Evolutionary conservation across 768 basidiomycete genomes (phyloP).

Genomic region (Cystobasidium tubakii): DNA sequence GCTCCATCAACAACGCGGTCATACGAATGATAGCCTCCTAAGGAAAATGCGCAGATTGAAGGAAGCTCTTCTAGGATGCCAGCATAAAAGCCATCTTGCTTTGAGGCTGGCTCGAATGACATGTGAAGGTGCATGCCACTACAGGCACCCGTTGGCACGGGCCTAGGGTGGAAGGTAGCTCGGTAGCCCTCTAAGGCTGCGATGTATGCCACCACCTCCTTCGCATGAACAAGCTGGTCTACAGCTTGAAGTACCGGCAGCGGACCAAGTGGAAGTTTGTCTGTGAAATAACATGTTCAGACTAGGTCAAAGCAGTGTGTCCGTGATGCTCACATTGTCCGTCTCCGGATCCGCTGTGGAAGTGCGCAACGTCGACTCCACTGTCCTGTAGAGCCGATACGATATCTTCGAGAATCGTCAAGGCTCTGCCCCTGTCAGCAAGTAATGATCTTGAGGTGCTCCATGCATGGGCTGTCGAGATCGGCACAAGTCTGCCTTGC

Average conservation of each 20-base stretch:
- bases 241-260: conserved; percentile 1
- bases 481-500: background rate
- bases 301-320: background rate
- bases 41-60: background rate
- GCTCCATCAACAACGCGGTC: conserved; percentile 7
- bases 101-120: conserved; percentile 8
- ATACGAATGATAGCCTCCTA: background rate
- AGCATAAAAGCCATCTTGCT: background rate
- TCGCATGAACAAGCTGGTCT: conserved; percentile 13
- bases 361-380: background rate
- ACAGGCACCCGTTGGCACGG: background rate
- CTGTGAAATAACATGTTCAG: background rate
- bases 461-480: conserved; percentile 2
- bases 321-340: background rate
- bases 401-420: conserved; percentile 8
- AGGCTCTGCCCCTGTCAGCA: background rate
- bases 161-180: conserved; percentile 17
- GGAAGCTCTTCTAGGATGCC: conserved; percentile 17
- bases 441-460: background rate
- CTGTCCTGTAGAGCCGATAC: background rate
- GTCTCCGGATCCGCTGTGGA: background rate
- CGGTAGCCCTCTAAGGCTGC: conserved; percentile 1
- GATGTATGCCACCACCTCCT: conserved; percentile 5
- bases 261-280: conserved; percentile 11
- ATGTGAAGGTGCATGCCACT: conserved; percentile 15